A percentile compares a stretch with the other conserved stretches of the same genome.
These are phyloP conservation scores for Bassia scoparia DNA, from an alignment of 148 eudicot genomes.

Conservation along the genomic window DNA sequence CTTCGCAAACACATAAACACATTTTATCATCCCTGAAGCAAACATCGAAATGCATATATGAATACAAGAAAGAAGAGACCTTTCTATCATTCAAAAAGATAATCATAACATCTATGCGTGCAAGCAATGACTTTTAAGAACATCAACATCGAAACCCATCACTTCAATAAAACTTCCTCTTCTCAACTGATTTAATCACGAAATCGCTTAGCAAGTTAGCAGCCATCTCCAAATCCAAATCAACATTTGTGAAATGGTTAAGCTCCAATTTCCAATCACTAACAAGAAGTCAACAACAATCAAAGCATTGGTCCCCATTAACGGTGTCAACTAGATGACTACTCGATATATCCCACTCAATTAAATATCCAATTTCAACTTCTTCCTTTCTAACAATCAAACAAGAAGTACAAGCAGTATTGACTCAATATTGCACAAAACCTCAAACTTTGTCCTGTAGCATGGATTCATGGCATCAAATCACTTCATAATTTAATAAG, in stretches of 20 bases:
- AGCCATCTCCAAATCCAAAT: too few relatives aligned
- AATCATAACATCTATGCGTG: neutral
- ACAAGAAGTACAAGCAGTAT: neutral
- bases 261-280: neutral
- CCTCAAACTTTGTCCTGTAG: neutral
- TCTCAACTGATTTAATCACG: neutral
- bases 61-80: neutral
- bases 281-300: too few relatives aligned
- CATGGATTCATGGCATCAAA: neutral
- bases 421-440: neutral
- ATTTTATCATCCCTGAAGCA: constrained; percentile 17
- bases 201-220: neutral
- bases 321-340: too few relatives aligned
- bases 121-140: neutral
- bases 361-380: neutral
- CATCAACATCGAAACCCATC: neutral
- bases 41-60: neutral
- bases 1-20: neutral
- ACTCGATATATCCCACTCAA: too few relatives aligned
- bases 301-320: too few relatives aligned
- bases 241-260: neutral
- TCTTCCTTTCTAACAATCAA: neutral
- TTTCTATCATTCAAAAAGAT: neutral
- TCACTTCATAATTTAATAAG: neutral
- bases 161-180: neutral